Percentiles rank a stretch among this genome's conserved stretches.
These are phyloP conservation scores for Malus orientalis DNA, from an alignment of 306 rosid species.

Conservation along the genomic window DNA sequence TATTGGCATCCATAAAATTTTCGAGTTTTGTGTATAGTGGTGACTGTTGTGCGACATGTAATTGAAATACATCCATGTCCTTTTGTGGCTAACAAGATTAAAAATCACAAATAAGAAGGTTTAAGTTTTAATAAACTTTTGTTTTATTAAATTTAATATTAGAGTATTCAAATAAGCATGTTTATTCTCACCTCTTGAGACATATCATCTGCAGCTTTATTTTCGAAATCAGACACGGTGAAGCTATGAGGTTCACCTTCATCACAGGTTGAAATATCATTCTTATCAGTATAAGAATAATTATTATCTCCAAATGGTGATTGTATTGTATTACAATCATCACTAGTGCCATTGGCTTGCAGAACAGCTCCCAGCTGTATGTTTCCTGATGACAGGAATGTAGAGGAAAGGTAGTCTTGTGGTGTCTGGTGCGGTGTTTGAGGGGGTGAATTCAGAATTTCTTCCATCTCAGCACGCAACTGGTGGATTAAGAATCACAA, in stretches of 20 bases:
- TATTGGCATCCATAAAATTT: no score
- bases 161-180: not conserved
- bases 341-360: constrained; percentile 4
- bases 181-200: not conserved
- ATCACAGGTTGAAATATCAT: constrained; percentile 4
- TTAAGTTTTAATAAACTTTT: no score
- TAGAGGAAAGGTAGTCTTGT: not conserved
- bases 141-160: not conserved
- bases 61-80: no score
- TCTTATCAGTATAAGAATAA: not conserved
- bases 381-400: not conserved
- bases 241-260: not conserved
- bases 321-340: not conserved
- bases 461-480: not conserved
- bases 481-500: no score
- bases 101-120: no score
- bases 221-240: not conserved
- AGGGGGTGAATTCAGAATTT: not conserved
- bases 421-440: not conserved
- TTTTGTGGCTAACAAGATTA: no score
- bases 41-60: no score
- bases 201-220: not conserved
- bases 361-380: constrained; percentile 9
- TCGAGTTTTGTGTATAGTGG: no score
- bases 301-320: not conserved